phyloP scores from a whole-genome alignment of 108 stramenopile species.

The Skeletonema marinoi region DNA sequence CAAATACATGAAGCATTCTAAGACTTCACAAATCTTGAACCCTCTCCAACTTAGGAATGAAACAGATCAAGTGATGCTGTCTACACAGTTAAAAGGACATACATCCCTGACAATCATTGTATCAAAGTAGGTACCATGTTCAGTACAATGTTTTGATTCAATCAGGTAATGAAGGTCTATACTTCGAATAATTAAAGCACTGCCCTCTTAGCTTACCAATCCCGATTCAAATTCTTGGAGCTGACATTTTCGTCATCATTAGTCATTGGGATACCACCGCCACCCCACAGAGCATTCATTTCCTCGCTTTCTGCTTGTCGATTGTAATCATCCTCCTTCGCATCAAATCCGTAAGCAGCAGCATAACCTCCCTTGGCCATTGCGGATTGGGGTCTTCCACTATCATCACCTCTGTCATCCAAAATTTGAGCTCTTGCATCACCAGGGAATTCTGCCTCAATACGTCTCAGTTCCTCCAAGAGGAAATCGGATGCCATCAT shows the following conservation, averaged over 20 bases:
- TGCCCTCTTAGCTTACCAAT: neutral
- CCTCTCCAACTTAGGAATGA: too few species aligned
- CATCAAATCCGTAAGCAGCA: slow-evolving; percentile 54
- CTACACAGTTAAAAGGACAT: too few species aligned
- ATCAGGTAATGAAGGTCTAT: too few species aligned
- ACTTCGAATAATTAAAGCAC: too few species aligned
- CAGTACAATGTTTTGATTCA: too few species aligned
- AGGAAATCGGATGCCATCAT: slow-evolving; percentile 87
- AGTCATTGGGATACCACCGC: slow-evolving; percentile 47
- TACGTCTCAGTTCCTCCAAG: slow-evolving; percentile 62
- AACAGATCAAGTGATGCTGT: too few species aligned
- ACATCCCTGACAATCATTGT: too few species aligned
- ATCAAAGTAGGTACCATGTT: too few species aligned
- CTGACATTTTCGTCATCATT: slow-evolving; percentile 24
- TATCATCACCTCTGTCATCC: slow-evolving; percentile 9
- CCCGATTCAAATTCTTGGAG: neutral
- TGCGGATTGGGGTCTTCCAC: neutral
- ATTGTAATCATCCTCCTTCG: slow-evolving; percentile 24
- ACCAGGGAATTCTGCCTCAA: slow-evolving; percentile 33
- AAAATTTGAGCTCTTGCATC: slow-evolving; percentile 3
- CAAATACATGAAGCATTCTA: too few species aligned
- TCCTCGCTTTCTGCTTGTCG: slow-evolving; percentile 47
- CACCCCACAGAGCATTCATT: slow-evolving; percentile 56
- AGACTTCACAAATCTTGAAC: too few species aligned
- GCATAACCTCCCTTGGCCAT: slow-evolving; percentile 47